Percentiles rank a stretch among this genome's conserved stretches.
Evolutionary conservation across 768 basidiomycete species (phyloP).

Genomic region (Cystoderma amianthinum): DNA sequence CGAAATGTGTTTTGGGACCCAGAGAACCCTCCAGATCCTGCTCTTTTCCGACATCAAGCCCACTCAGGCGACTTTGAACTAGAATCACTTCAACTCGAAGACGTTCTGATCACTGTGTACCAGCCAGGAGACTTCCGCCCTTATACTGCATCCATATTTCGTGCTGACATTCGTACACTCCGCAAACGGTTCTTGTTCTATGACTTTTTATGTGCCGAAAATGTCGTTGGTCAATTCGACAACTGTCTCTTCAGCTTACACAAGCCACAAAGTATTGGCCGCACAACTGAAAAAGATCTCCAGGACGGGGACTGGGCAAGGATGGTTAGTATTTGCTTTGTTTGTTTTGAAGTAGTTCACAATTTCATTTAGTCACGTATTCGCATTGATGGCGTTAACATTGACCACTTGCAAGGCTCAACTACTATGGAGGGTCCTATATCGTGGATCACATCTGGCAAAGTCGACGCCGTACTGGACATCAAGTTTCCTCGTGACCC

Average conservation of each 20-base stretch:
- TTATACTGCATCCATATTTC: constrained; percentile 88
- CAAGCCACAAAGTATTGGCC: constrained; percentile 90
- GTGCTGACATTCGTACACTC: constrained; percentile 77
- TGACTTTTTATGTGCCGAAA: constrained; percentile 91
- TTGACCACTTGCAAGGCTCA: constrained; percentile 89
- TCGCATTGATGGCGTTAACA: constrained; percentile 92
- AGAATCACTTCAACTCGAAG: constrained; percentile 84
- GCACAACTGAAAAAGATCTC: constrained; percentile 80
- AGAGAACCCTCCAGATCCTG: constrained; percentile 73
- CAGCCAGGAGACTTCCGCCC: constrained; percentile 92
- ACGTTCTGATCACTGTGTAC: constrained; percentile 89
- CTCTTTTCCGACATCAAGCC: constrained; percentile 67
- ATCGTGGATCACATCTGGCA: constrained; percentile 97
- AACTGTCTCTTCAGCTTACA: constrained; percentile 97
- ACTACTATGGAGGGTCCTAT: constrained; percentile 82
- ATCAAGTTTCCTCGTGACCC: constrained; percentile 92
- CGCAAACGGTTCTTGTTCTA: constrained; percentile 95
- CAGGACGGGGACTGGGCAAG: constrained; percentile 80
- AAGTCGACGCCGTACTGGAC: constrained; percentile 93
- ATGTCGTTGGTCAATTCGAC: constrained; percentile 95
- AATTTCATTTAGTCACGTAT: constrained; percentile 67
- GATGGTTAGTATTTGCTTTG: constrained; percentile 55
- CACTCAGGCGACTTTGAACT: constrained; percentile 88
- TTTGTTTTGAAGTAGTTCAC: constrained; percentile 1
- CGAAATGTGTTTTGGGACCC: constrained; percentile 84